These are phyloP conservation scores for Camelina laxa DNA, from an alignment of 345 rosid genomes.

Conservation along the genomic window DNA sequence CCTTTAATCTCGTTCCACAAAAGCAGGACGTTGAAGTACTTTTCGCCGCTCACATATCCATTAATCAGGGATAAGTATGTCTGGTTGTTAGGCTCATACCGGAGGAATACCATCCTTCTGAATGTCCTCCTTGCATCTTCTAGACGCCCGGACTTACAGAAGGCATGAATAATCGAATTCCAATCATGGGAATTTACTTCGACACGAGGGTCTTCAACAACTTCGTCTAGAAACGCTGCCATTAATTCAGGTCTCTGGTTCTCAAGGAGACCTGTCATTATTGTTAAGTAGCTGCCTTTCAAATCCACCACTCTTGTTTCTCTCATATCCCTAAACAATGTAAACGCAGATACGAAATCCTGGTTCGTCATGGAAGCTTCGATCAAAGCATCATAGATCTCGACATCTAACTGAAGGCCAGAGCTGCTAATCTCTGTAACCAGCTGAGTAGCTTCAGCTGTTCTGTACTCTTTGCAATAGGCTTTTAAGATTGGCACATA, in stretches of 20 bases:
- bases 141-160: conserved; percentile 81
- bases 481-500: conserved; percentile 84
- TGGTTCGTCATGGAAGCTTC: conserved; percentile 93
- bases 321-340: conserved; percentile 91
- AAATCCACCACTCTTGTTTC: conserved; percentile 62
- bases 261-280: conserved; percentile 88
- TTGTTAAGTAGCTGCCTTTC: conserved; percentile 82
- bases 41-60: conserved; percentile 77
- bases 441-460: conserved; percentile 92
- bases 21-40: conserved; percentile 74
- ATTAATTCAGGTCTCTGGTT: conserved; percentile 79
- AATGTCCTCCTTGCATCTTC: conserved; percentile 91
- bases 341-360: conserved; percentile 89
- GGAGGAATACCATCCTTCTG: conserved; percentile 84
- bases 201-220: conserved; percentile 84
- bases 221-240: conserved; percentile 93
- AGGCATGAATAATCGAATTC: conserved; percentile 96
- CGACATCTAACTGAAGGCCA: conserved; percentile 72
- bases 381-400: conserved; percentile 62
- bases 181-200: conserved; percentile 95
- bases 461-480: conserved; percentile 76
- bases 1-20: conserved; percentile 87
- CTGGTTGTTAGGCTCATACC: conserved; percentile 82
- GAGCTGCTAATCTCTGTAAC: conserved; percentile 74
- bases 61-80: conserved; percentile 86